Evolutionary conservation across 257 asterid species (phyloP), one percentile per base, ranked within the genome.

Genomic region (Solanum microdontum): DNA sequence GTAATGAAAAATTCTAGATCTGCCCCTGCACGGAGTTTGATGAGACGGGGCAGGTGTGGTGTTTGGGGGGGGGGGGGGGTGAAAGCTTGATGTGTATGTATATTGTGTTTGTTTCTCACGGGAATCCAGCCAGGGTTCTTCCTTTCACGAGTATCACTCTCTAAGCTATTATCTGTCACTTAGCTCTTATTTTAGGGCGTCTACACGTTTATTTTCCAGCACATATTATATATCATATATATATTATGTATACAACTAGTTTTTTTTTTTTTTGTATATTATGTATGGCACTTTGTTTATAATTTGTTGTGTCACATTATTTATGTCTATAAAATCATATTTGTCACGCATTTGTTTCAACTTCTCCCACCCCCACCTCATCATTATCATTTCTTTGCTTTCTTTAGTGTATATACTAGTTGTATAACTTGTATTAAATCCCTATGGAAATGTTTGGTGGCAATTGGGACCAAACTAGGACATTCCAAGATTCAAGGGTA

Each of bases 131-230:
- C 89, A 36, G 39, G 26, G 17, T 11, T 28, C 40, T 80, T 80
- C 86, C 73, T 73, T 86, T 89, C 93, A 91, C 90, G 91, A 89
- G 92, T 73, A 87, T 87, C 90, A 74, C 32, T 69, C 89, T 45
- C 60, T 33, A 70, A 70, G 40, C 36, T 79, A 24, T 51, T 11
- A 40, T 66, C 88, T 30, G 36, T 79, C 33, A 58, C 87, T n/a
- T 36, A 13, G 37, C 12, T 13, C 40, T 12, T 80, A 66, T 87
- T 86, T 88, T 84, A 88, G 86, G 88, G 88, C 89, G 45, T 87
- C 33, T 24, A 69, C 85, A 90, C 89, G 89, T 90, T 88, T 88
- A 62, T 88, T 83, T 75, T 86, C 89, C 26, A 70, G 73, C 80
- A 34, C 85, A 48, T 48, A 48, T 48, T 48, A 66, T 45, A 23